A percentile compares a stretch with the other conserved stretches of the same genome.
Evolutionary conservation across 2,329 filamentous ascomycete genomes (phyloP).

Genomic region (Onygenales sp.): DNA sequence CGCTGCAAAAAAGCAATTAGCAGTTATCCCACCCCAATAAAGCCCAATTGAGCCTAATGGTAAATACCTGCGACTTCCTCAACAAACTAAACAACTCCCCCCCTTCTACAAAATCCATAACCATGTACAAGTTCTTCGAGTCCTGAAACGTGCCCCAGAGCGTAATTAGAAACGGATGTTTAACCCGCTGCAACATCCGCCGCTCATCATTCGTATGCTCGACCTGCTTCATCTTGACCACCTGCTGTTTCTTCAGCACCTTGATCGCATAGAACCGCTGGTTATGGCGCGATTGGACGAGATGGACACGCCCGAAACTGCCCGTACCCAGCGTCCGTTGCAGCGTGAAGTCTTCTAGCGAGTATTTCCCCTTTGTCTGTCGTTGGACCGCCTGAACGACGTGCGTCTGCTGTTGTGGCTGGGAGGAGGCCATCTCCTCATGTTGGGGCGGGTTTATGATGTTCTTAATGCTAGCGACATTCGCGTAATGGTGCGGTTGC

Average conservation of each 20-base stretch:
- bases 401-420: constrained; percentile 16
- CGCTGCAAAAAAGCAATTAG: constrained; percentile 48
- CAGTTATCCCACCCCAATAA: constrained; percentile 3
- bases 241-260: constrained; percentile 95
- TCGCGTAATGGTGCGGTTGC: constrained; percentile 42
- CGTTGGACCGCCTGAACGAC: constrained; percentile 32
- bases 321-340: constrained; percentile 89
- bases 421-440: constrained; percentile 33
- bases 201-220: constrained; percentile 99
- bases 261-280: constrained; percentile 97
- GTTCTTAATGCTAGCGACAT: constrained; percentile 72
- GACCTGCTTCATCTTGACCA: constrained; percentile 99
- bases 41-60: neutral
- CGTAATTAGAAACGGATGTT: constrained; percentile 95
- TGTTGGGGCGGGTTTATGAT: constrained; percentile 61
- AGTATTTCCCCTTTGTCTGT: constrained; percentile 95
- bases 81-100: constrained; percentile 94
- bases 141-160: constrained; percentile 99
- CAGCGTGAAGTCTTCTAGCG: constrained; percentile 79
- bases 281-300: constrained; percentile 97
- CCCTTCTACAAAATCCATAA: constrained; percentile 99
- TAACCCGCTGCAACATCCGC: constrained; percentile 89
- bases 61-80: constrained; percentile 75
- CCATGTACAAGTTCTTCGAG: constrained; percentile 94
- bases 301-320: constrained; percentile 90